phyloP scores from a whole-genome alignment of 768 basidiomycete species.

The Suillus subaureus region DNA sequence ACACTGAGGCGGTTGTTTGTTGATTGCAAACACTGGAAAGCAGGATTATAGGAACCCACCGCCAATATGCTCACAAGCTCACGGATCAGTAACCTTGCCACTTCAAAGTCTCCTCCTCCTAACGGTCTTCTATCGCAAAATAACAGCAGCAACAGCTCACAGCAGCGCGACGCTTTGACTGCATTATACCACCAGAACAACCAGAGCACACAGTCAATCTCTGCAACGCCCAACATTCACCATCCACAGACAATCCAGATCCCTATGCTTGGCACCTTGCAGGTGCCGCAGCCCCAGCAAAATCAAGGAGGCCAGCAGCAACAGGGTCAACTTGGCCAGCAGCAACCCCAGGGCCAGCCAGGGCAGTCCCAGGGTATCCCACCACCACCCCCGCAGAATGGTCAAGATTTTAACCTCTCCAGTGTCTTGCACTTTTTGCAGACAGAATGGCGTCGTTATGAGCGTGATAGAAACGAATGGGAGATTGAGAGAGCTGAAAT shows the following conservation, averaged over 20 bases:
- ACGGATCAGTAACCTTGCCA: constrained; percentile 34
- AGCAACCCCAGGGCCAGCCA: constrained; percentile 54
- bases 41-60: constrained; percentile 15
- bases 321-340: constrained; percentile 35
- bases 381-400: constrained; percentile 80
- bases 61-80: constrained; percentile 36
- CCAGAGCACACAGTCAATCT: constrained; percentile 21
- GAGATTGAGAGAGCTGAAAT: constrained; percentile 99
- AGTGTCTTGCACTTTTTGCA: constrained; percentile 96
- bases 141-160: constrained; percentile 25
- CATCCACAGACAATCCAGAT: constrained; percentile 49
- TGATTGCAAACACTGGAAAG: constrained; percentile 28
- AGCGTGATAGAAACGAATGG: constrained; percentile 99
- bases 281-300: constrained; percentile 56
- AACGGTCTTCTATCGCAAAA: constrained; percentile 18
- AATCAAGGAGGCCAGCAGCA: constrained; percentile 58
- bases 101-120: constrained; percentile 29
- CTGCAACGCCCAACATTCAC: constrained; percentile 34
- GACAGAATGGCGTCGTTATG: constrained; percentile 97
- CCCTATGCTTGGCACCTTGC: constrained; percentile 75
- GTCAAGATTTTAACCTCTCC: constrained; percentile 91
- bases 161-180: constrained; percentile 33
- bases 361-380: constrained; percentile 60
- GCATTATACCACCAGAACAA: constrained; percentile 33
- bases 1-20: constrained; percentile 32